A percentile compares a stretch with the other conserved stretches of the same genome.
Conservation (phyloP, 2,329 filamentous ascomycete genomes). For the Phialocephala sp. region DNA sequence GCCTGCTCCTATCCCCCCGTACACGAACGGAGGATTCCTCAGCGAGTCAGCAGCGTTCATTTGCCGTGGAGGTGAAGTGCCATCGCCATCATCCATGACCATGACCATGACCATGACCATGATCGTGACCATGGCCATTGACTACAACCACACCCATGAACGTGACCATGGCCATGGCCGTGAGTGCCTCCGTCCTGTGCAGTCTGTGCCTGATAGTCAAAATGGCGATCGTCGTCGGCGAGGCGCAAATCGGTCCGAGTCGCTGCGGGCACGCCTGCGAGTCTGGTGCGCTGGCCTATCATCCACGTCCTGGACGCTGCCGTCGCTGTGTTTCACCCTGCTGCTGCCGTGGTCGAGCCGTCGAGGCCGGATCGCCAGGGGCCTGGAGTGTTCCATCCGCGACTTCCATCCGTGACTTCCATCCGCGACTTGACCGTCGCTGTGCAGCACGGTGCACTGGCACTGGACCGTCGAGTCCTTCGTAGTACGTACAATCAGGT, state of each 20-base stretch:
- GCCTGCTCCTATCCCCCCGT: too few relatives aligned
- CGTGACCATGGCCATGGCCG: neutral
- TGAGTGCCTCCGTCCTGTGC: too few relatives aligned
- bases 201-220: neutral
- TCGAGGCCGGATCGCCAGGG: neutral
- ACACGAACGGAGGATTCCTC: too few relatives aligned
- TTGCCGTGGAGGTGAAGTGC: neutral
- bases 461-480: too few relatives aligned
- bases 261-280: too few relatives aligned
- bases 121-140: neutral
- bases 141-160: neutral
- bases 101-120: neutral
- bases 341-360: neutral
- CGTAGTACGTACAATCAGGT: too few relatives aligned
- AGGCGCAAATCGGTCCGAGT: neutral
- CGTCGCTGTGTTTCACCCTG: too few relatives aligned
- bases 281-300: too few relatives aligned
- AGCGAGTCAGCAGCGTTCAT: neutral
- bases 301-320: too few relatives aligned
- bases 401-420: too few relatives aligned
- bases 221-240: neutral
- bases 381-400: neutral
- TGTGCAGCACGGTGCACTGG: too few relatives aligned
- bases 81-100: neutral
- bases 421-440: too few relatives aligned